Evolutionary conservation across 2,329 filamentous ascomycete genomes (phyloP), one percentile per base, ranked within the genome.

Genomic region (Stachybotrys chartarum): DNA sequence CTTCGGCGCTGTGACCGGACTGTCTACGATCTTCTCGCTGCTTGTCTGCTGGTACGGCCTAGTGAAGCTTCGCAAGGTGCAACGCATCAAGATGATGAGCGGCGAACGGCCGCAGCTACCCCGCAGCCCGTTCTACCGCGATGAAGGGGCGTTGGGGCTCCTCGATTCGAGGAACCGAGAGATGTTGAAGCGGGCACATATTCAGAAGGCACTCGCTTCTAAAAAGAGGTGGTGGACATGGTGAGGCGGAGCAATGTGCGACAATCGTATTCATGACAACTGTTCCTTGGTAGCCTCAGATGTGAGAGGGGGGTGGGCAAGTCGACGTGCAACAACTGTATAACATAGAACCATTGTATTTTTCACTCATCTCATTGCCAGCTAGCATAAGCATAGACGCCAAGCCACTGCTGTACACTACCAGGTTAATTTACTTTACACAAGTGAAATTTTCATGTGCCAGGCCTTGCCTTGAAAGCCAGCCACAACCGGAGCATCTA

Each of bases 1-100:
- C 11, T 97, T 99, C 70, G 80, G 80, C 50, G 83, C 83, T 54
- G 86, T 99, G 57, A 90, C 87, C 3, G 78, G 76, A 17, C 76
- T 82, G 58, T 95, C 90, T 56, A 80, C 87, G 55, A 64, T 86
- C 55, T 85, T 92, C 69, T 90, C 90, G 14, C 80, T 86, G 54
- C 63, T 92, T 8, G 89, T 96, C 53, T 93, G 89, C 74, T 81
- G 83, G 64, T 96, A 93, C 71, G 92, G 94, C 6, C 79, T 97
- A 51, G 79, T 81, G 53, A 95, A 91, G 71, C 80, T 99, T 59
- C 85, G 90, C 60, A 88, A 88, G 68, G 88, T 96, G 30, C 91
- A 96, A 75, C 83, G 91, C 58, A 85, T 97, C 59, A 90, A 87
- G 67, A 96, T 97, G 91, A 92, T 72, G 65, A 70, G 72, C 58